These are phyloP conservation scores for Rhizopus sp. DNA, from an alignment of 371 early-diverging fungal species.

Conservation along the genomic window DNA sequence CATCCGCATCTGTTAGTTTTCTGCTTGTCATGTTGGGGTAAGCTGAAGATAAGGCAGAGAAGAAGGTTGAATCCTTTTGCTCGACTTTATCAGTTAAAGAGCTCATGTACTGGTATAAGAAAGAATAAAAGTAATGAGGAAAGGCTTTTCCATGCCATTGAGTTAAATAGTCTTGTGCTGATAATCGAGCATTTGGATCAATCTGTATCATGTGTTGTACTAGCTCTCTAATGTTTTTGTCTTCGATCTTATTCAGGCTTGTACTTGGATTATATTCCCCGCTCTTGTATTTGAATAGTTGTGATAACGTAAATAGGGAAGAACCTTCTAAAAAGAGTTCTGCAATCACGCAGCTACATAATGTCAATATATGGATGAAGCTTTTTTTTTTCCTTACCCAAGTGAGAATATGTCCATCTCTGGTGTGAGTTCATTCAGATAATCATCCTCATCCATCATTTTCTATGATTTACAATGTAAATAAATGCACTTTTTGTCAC, in stretches of 20 bases:
- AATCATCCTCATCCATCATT: conserved; percentile 36
- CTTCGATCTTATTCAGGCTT: conserved; percentile 81
- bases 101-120: conserved; percentile 77
- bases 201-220: conserved; percentile 86
- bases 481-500: neutral
- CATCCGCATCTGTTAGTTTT: conserved; percentile 68
- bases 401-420: conserved; percentile 94
- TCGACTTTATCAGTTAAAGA: conserved; percentile 60
- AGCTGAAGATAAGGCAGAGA: conserved; percentile 29
- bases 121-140: conserved; percentile 75
- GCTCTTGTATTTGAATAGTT: conserved; percentile 83
- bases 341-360: conserved; percentile 85
- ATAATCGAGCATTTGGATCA: conserved; percentile 71
- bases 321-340: conserved; percentile 93
- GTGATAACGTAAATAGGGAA: conserved; percentile 87
- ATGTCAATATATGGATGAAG: neutral
- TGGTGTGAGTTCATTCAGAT: conserved; percentile 60
- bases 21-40: conserved; percentile 24
- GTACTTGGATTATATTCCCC: conserved; percentile 73
- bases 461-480: conserved; percentile 19
- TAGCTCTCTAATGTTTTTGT: conserved; percentile 70
- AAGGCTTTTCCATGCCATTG: conserved; percentile 82
- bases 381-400: conserved; percentile 61
- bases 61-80: conserved; percentile 20
- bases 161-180: conserved; percentile 71